phyloP scores from a whole-genome alignment of 2,329 filamentous ascomycete genomes.

The Zopfia rhizophila region DNA sequence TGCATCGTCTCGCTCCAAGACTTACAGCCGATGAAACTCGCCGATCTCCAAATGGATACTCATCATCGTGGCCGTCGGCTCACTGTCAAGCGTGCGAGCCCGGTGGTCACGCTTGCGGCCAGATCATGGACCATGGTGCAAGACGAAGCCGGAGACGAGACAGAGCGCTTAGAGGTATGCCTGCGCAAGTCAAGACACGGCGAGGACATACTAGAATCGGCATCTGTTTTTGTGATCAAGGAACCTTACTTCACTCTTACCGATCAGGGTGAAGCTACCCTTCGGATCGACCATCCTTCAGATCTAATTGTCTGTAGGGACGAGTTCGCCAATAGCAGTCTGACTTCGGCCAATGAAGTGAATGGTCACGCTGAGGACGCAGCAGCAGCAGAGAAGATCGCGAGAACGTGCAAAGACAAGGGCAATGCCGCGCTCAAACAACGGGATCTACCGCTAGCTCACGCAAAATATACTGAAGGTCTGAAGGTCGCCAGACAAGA shows the following conservation, averaged over 20 bases:
- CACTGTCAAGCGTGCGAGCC: slow-evolving; percentile 45
- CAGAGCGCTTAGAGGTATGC: slow-evolving; percentile 39
- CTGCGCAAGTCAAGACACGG: slow-evolving; percentile 39
- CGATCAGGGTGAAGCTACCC: slow-evolving; percentile 53
- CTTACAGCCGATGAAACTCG: slow-evolving; percentile 41
- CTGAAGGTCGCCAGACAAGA: slow-evolving; percentile 34
- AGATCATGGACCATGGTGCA: slow-evolving; percentile 45
- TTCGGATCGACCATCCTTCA: slow-evolving; percentile 65
- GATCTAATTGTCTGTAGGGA: slow-evolving; percentile 57
- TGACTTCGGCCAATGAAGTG: slow-evolving; percentile 20
- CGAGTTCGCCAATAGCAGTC: slow-evolving; percentile 37
- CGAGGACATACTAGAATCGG: slow-evolving; percentile 47
- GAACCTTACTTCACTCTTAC: slow-evolving; percentile 64
- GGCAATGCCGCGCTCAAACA: slow-evolving; percentile 47
- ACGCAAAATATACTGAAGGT: slow-evolving; percentile 45
- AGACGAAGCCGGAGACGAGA: slow-evolving; percentile 51
- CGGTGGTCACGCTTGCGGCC: slow-evolving; percentile 41
- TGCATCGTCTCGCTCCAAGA: slow-evolving; percentile 26
- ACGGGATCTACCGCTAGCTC: slow-evolving; percentile 50
- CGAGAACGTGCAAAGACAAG: slow-evolving; percentile 44
- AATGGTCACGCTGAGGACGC: slow-evolving; percentile 47
- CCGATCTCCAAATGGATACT: slow-evolving; percentile 50
- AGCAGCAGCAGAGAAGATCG: slow-evolving; percentile 42
- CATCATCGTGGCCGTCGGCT: slow-evolving; percentile 54
- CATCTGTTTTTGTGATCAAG: slow-evolving; percentile 59